Conservation (phyloP, 768 basidiomycete species). For the Pulveroboletus sp. region DNA sequence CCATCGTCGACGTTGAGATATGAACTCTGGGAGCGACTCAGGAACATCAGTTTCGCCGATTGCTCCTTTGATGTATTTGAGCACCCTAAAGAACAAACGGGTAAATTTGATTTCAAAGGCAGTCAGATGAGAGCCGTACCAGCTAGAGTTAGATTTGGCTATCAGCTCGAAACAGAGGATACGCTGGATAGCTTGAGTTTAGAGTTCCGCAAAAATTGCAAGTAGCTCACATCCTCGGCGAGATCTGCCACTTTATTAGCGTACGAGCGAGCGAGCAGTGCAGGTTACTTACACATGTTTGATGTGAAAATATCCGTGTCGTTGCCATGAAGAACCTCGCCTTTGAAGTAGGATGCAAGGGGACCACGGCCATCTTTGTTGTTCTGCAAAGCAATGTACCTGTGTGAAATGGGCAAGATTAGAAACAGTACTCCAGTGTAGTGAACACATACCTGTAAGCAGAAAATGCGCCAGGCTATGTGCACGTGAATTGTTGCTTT, state of each 20-base stretch:
- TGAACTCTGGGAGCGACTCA: constrained; percentile 89
- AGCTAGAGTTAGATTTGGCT: constrained; percentile 71
- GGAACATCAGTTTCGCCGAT: constrained; percentile 94
- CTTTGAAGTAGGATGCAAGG: constrained; percentile 95
- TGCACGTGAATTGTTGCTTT: constrained; percentile 8
- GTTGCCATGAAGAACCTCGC: constrained; percentile 78
- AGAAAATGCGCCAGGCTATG: constrained; percentile 87
- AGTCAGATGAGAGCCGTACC: constrained; percentile 41
- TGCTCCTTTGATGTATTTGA: constrained; percentile 94
- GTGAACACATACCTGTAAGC: constrained; percentile 57
- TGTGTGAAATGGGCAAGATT: constrained; percentile 18
- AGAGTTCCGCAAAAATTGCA: background rate
- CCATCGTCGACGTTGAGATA: constrained; percentile 86
- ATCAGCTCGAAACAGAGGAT: constrained; percentile 80
- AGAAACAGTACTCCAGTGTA: background rate
- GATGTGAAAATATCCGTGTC: constrained; percentile 93
- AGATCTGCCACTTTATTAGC: constrained; percentile 50
- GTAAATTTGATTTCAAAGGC: background rate
- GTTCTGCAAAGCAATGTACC: constrained; percentile 87
- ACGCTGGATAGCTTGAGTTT: constrained; percentile 45
- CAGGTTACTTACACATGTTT: constrained; percentile 75
- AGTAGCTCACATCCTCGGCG: constrained; percentile 71
- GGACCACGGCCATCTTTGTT: constrained; percentile 79
- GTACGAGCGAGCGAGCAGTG: background rate
- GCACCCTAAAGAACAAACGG: constrained; percentile 55